Conservation (phyloP, 441 rosid genomes). For the Pelargonium australe region DNA sequence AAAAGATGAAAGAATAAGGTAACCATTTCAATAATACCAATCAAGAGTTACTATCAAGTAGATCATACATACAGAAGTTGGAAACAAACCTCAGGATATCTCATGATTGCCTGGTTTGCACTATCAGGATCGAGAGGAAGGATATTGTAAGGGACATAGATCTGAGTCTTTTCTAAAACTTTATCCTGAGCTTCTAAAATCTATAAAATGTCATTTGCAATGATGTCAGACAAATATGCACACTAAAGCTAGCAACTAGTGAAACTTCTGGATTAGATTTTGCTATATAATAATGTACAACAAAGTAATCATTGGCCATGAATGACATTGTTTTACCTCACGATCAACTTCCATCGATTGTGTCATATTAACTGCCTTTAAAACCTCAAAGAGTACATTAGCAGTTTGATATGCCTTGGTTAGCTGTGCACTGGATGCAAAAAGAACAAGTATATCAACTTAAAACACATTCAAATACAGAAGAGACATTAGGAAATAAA, state of each 20-base stretch:
- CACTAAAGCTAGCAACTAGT: neutral
- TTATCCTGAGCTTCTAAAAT: constrained; percentile 86
- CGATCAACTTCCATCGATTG: constrained; percentile 92
- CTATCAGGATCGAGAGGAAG: constrained; percentile 87
- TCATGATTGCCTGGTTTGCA: constrained; percentile 93
- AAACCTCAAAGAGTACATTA: constrained; percentile 97
- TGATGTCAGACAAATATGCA: constrained; percentile 17
- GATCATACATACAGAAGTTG: constrained; percentile 1
- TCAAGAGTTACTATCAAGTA: neutral
- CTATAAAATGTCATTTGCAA: constrained; percentile 34
- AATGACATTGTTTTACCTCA: constrained; percentile 51
- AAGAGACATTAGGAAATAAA: neutral
- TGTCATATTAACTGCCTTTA: constrained; percentile 86
- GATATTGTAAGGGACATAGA: constrained; percentile 34
- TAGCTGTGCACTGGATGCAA: constrained; percentile 73
- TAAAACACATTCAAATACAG: constrained; percentile 4
- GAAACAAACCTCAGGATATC: constrained; percentile 77
- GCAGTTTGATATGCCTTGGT: constrained; percentile 99
- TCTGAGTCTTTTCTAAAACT: constrained; percentile 90
- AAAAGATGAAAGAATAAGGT: neutral
- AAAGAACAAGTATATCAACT: neutral
- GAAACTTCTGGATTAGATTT: neutral
- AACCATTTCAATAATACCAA: neutral
- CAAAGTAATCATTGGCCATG: constrained; percentile 6
- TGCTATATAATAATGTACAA: neutral